Evolutionary conservation across 768 basidiomycete genomes (phyloP).

Genomic region (Kondoa malvinella): DNA sequence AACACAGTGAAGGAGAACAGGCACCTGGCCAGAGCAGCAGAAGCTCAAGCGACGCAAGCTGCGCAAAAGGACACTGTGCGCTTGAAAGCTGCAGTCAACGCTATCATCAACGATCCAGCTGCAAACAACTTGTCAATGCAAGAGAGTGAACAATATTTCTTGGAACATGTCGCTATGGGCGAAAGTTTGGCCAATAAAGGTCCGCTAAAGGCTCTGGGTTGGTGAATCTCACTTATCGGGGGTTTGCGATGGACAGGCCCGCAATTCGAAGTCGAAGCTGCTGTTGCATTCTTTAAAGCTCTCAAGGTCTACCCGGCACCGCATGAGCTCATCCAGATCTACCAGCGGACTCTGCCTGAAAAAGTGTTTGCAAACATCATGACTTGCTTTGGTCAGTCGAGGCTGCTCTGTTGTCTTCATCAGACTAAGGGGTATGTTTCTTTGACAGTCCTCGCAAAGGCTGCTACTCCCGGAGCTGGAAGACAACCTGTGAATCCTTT

Average conservation of each 20-base stretch:
- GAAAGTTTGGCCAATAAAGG: slow-evolving; percentile 67
- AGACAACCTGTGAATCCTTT: background rate
- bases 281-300: slow-evolving; percentile 79
- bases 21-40: slow-evolving; percentile 52
- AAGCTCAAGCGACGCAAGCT: slow-evolving; percentile 32
- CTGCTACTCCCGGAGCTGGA: too few species aligned
- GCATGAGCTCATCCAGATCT: slow-evolving; percentile 83
- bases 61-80: slow-evolving; percentile 38
- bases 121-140: slow-evolving; percentile 38
- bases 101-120: slow-evolving; percentile 46
- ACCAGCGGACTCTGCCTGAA: slow-evolving; percentile 73
- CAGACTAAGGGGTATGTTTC: too few species aligned
- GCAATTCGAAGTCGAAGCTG: slow-evolving; percentile 56
- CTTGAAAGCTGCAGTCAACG: slow-evolving; percentile 35
- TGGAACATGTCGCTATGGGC: slow-evolving; percentile 70
- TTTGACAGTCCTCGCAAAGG: too few species aligned
- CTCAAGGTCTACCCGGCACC: slow-evolving; percentile 87
- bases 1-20: slow-evolving; percentile 75
- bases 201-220: slow-evolving; percentile 30
- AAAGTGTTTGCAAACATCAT: slow-evolving; percentile 32
- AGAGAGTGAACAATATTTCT: slow-evolving; percentile 76
- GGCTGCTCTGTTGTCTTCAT: too few species aligned
- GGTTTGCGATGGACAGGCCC: slow-evolving; percentile 42
- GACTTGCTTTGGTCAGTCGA: slow-evolving; percentile 2
- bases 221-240: background rate